These are phyloP conservation scores for Polygonum maritimum DNA, from an alignment of 148 eudicot species.

Conservation along the genomic window DNA sequence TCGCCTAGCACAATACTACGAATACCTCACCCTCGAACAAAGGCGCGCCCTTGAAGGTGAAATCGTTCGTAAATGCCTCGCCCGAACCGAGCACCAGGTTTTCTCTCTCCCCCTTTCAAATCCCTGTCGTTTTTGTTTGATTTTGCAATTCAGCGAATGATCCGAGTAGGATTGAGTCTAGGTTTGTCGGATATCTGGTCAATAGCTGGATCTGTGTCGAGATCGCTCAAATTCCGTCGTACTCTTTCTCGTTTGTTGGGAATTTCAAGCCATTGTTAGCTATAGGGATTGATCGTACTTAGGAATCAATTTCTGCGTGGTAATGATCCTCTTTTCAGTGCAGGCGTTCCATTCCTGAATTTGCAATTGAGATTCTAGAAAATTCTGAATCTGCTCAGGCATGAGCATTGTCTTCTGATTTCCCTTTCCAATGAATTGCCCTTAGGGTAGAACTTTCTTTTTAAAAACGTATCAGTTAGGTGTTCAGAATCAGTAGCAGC, in stretches of 20 bases:
- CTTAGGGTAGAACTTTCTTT: no score
- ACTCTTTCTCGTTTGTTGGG: not conserved
- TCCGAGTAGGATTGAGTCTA: not conserved
- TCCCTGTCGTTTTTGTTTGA: not conserved
- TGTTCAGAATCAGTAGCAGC: no score
- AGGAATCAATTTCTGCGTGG: no score
- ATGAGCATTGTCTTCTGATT: no score
- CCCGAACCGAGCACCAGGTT: conserved; percentile 92
- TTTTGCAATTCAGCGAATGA: not conserved
- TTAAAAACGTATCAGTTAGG: no score
- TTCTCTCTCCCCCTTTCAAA: not conserved
- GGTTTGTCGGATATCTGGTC: not conserved
- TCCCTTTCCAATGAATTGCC: no score
- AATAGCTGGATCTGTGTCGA: not conserved
- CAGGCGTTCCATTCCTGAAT: no score
- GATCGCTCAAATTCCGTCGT: not conserved
- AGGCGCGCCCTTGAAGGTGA: conserved; percentile 97
- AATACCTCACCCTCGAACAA: conserved; percentile 81
- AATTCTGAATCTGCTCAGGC: no score
- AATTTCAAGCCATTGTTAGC: not conserved
- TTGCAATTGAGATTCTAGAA: no score
- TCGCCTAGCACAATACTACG: conserved; percentile 91
- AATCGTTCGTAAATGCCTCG: conserved; percentile 97
- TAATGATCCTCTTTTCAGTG: no score
- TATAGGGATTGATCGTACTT: no score